phyloP scores from a whole-genome alignment of 2,329 filamentous ascomycete genomes.

The Colletotrichum acutatum region DNA sequence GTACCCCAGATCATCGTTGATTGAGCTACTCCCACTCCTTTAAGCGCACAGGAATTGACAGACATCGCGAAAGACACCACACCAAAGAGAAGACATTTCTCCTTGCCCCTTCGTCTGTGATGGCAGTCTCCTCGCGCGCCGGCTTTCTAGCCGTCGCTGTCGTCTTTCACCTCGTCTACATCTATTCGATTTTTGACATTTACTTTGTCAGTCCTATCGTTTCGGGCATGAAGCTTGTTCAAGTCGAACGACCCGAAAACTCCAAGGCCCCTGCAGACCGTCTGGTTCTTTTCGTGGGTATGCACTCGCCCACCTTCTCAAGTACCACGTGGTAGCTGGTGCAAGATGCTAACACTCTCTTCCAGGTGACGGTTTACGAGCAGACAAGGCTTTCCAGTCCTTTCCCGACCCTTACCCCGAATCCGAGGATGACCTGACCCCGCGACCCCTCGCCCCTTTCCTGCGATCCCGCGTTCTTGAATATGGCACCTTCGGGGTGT shows the following conservation, averaged over 20 bases:
- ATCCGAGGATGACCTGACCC: conserved; percentile 71
- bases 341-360: not conserved
- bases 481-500: conserved; percentile 95
- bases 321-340: not conserved
- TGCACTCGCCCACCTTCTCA: conserved; percentile 22
- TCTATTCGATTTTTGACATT: conserved; percentile 96
- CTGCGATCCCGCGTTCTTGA: conserved; percentile 88
- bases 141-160: conserved; percentile 90
- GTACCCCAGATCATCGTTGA: not conserved
- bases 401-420: conserved; percentile 87
- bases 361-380: conserved; percentile 87
- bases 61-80: not conserved
- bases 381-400: conserved; percentile 96
- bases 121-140: conserved; percentile 72
- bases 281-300: conserved; percentile 93
- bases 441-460: conserved; percentile 88
- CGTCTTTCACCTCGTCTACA: conserved; percentile 92
- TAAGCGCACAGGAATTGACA: not conserved
- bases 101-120: conserved; percentile 42
- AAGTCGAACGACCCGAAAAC: conserved; percentile 69
- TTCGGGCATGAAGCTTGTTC: conserved; percentile 89
- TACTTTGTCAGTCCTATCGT: conserved; percentile 99
- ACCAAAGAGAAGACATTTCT: not conserved
- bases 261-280: conserved; percentile 84
- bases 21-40: not conserved